A percentile compares a stretch with the other conserved stretches of the same genome.
Conservation (phyloP, 2,329 filamentous ascomycete genomes). For the Chaetomium globosum region DNA sequence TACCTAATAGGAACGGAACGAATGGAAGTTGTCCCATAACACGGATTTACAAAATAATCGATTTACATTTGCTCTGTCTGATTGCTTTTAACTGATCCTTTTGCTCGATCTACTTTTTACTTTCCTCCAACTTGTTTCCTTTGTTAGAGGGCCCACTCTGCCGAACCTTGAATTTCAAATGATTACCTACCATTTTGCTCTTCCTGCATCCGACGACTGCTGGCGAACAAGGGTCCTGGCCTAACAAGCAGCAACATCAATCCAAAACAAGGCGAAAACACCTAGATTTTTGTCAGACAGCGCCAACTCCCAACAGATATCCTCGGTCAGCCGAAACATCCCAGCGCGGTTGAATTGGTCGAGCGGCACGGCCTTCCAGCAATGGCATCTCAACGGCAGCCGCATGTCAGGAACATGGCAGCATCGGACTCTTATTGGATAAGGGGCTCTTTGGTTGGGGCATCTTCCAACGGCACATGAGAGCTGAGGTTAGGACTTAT, state of each 20-base stretch:
- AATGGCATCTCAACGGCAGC: background rate
- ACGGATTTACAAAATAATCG: too few relatives aligned
- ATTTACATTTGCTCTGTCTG: too few relatives aligned
- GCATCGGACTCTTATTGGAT: background rate
- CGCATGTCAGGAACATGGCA: background rate
- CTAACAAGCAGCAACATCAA: background rate
- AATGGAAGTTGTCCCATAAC: too few relatives aligned
- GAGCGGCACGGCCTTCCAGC: background rate
- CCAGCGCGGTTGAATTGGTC: background rate
- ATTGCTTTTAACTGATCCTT: too few relatives aligned
- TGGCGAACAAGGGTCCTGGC: background rate
- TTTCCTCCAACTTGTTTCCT: too few relatives aligned
- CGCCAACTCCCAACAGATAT: background rate
- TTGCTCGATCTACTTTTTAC: too few relatives aligned
- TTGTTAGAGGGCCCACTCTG: background rate
- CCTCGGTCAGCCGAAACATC: background rate
- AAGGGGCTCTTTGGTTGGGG: background rate
- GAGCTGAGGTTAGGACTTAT: conserved; percentile 6
- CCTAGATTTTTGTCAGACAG: background rate
- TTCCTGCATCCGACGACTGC: conserved; percentile 3
- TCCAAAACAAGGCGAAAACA: background rate
- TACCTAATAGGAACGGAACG: too few relatives aligned
- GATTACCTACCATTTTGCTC: conserved; percentile 20
- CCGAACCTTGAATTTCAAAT: conserved; percentile 8
- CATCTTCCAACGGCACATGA: background rate